phyloP scores from a whole-genome alignment of 495 filamentous ascomycete genomes.

The Hyaloscypha bicolor region DNA sequence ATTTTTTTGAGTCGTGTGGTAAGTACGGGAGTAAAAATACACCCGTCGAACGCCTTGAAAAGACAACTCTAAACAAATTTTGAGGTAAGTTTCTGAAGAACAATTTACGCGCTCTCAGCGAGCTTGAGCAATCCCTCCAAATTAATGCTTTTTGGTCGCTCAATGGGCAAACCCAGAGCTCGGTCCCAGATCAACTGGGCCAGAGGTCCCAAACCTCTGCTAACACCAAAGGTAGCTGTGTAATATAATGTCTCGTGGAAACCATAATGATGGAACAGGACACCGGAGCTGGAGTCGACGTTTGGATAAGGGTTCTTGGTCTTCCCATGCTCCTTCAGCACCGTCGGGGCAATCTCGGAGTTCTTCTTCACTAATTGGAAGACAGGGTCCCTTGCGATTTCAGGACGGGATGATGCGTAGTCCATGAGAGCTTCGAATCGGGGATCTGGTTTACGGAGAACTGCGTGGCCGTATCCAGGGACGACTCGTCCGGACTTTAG shows the following conservation, averaged over 20 bases:
- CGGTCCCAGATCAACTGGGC: conserved; percentile 97
- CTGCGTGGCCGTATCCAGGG: conserved; percentile 97
- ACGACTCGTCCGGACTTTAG: conserved; percentile 94
- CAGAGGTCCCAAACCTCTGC: conserved; percentile 85
- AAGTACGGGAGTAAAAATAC: too few species aligned
- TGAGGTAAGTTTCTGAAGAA: background rate
- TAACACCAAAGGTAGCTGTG: conserved; percentile 95
- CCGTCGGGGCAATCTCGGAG: conserved; percentile 72
- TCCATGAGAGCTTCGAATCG: conserved; percentile 96
- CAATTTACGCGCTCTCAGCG: conserved; percentile 40
- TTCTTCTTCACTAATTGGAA: conserved; percentile 94
- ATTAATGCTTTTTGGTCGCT: conserved; percentile 97
- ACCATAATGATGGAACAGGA: conserved; percentile 95
- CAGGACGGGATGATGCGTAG: conserved; percentile 81
- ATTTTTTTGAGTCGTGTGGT: too few species aligned
- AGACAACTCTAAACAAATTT: background rate
- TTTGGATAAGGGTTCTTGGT: conserved; percentile 99
- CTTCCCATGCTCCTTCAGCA: conserved; percentile 93
- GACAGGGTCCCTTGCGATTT: conserved; percentile 84
- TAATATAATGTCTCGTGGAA: conserved; percentile 98
- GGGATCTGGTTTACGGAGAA: conserved; percentile 94
- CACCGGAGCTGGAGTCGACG: conserved; percentile 88
- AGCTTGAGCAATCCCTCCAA: conserved; percentile 75
- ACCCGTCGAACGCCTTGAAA: background rate
- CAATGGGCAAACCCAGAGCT: conserved; percentile 93